phyloP scores from a whole-genome alignment of 495 filamentous ascomycete genomes.

The Daldinia childiae region DNA sequence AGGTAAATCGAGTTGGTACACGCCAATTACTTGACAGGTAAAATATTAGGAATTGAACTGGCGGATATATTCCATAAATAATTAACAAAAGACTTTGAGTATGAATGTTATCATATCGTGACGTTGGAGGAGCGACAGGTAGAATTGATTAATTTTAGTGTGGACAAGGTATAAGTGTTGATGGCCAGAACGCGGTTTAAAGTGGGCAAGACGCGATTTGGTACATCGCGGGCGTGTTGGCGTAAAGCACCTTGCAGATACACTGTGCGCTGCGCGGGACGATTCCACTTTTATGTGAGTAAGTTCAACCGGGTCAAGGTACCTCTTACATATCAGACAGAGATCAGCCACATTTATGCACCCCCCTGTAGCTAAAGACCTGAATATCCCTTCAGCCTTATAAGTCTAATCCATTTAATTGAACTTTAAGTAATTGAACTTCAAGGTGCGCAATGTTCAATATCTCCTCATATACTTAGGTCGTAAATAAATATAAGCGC shows the following conservation, averaged over 20 bases:
- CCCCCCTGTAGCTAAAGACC: neutral
- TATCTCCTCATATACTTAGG: neutral
- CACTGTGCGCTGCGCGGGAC: slow-evolving; percentile 4
- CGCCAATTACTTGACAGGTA: slow-evolving; percentile 1
- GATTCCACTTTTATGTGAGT: neutral
- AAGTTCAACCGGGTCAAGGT: slow-evolving; percentile 2
- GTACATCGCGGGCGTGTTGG: slow-evolving; percentile 23
- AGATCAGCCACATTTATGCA: neutral
- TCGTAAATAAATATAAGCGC: neutral
- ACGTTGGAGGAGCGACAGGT: slow-evolving; percentile 10
- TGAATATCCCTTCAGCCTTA: neutral
- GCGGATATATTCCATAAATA: slow-evolving; percentile 28
- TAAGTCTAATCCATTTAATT: no score
- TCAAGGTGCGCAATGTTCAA: no score
- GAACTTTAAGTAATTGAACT: no score
- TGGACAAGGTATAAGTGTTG: slow-evolving; percentile 32
- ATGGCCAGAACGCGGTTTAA: slow-evolving; percentile 29
- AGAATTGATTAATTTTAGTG: slow-evolving; percentile 19
- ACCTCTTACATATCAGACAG: neutral
- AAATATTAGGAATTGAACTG: slow-evolving; percentile 8
- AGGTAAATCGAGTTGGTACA: neutral
- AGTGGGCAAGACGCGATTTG: slow-evolving; percentile 34
- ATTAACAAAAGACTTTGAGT: slow-evolving; percentile 20
- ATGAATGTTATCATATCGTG: slow-evolving; percentile 28
- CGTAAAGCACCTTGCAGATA: slow-evolving; percentile 13